Percentiles rank a stretch among this genome's conserved stretches.
Evolutionary conservation across 1,284 basidiomycete species (phyloP).

Genomic region (Cystobasidium sp.): DNA sequence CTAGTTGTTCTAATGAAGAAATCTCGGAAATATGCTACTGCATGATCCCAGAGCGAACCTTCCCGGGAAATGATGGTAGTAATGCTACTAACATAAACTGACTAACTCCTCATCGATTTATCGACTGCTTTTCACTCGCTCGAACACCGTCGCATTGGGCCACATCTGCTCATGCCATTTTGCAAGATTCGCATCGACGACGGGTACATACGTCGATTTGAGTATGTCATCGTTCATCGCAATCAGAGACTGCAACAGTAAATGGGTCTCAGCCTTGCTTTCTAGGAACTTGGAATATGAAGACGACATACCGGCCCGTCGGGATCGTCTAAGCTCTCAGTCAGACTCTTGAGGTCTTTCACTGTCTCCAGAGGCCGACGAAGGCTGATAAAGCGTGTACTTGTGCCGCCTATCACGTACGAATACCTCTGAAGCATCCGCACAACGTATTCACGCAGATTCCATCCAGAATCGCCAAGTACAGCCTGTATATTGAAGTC

Average conservation of each 20-base stretch:
- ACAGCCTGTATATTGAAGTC: conserved; percentile 10
- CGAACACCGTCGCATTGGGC: conserved; percentile 6
- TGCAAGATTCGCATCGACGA: conserved; percentile 15
- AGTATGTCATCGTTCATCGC: conserved; percentile 29
- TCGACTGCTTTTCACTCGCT: not conserved
- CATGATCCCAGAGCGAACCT: no score
- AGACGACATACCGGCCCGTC: conserved; percentile 19
- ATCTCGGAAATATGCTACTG: no score
- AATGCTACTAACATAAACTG: no score
- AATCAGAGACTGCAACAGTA: conserved; percentile 6
- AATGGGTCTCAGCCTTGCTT: not conserved
- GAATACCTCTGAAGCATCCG: conserved; percentile 32
- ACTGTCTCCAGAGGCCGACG: conserved; percentile 2
- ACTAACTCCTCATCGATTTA: not conserved
- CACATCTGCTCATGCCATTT: conserved; percentile 30
- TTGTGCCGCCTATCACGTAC: conserved; percentile 21
- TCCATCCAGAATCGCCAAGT: conserved; percentile 13
- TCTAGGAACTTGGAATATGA: not conserved
- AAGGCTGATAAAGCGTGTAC: conserved; percentile 13
- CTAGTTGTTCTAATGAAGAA: not conserved
- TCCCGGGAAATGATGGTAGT: no score
- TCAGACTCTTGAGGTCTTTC: conserved; percentile 9
- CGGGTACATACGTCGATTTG: conserved; percentile 4
- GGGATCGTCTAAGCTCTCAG: conserved; percentile 4
- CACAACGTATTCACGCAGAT: conserved; percentile 17